Conservation (phyloP, 2,329 filamentous ascomycete species). For the Sarocladiaceae sp. region DNA sequence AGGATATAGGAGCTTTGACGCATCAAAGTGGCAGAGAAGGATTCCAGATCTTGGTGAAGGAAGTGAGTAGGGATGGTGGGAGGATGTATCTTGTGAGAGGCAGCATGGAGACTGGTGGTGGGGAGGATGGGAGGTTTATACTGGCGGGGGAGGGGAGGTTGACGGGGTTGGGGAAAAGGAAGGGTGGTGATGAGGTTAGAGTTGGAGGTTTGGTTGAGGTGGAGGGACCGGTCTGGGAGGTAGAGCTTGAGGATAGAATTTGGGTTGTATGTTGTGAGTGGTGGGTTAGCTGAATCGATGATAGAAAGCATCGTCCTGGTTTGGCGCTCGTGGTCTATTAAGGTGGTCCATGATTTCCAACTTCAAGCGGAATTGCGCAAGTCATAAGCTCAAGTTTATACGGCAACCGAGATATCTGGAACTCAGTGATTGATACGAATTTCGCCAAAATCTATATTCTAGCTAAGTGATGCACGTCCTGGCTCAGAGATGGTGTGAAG, state of each 20-base stretch:
- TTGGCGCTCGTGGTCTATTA: too few species aligned
- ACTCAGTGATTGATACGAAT: too few species aligned
- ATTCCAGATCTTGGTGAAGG: constrained; percentile 25
- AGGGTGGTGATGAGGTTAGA: constrained; percentile 18
- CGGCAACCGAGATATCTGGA: too few species aligned
- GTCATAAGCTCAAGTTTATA: too few species aligned
- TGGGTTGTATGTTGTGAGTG: constrained; percentile 38
- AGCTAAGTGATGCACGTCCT: background rate
- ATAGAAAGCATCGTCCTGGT: too few species aligned
- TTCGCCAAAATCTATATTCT: background rate
- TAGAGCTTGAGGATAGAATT: constrained; percentile 25
- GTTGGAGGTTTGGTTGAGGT: constrained; percentile 27
- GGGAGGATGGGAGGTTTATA: constrained; percentile 21
- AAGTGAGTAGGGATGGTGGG: constrained; percentile 21
- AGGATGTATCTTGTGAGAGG: constrained; percentile 4
- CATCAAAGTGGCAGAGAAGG: background rate
- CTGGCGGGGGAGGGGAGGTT: constrained; percentile 33
- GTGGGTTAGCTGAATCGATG: constrained; percentile 19
- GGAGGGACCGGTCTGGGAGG: constrained; percentile 34
- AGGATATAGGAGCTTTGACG: background rate
- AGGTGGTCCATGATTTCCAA: too few species aligned
- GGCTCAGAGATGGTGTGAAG: background rate
- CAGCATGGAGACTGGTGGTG: background rate
- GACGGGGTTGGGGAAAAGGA: constrained; percentile 28
- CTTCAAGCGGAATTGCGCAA: background rate